Evolutionary conservation across 306 rosid genomes (phyloP).

Genomic region (Castanopsis chinensis): DNA sequence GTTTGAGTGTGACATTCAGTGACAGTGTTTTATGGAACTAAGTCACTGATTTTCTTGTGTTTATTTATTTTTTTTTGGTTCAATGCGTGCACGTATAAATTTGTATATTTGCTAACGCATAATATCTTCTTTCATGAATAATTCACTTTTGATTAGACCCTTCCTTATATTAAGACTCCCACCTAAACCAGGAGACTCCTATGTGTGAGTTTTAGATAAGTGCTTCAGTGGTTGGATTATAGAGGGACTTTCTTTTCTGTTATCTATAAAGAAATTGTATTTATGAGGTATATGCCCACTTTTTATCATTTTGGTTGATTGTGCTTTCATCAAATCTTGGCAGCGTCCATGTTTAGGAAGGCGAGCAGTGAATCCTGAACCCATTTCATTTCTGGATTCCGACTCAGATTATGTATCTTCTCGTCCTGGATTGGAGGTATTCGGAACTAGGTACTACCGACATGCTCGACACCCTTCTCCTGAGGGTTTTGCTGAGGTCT

Average conservation of each 20-base stretch:
- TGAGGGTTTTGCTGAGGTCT: slow-evolving; percentile 76
- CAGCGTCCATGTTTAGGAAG: slow-evolving; percentile 76
- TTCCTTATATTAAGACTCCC: slow-evolving; percentile 18
- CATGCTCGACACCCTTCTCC: slow-evolving; percentile 64
- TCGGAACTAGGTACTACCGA: slow-evolving; percentile 55
- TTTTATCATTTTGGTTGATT: background rate
- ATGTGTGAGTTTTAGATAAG: background rate
- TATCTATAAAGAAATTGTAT: slow-evolving; percentile 5
- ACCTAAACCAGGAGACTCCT: background rate
- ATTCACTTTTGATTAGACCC: background rate
- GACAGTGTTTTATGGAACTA: background rate
- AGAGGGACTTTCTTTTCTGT: background rate
- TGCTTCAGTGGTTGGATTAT: slow-evolving; percentile 11
- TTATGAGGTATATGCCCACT: background rate
- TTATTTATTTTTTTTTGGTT: background rate
- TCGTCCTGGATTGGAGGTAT: slow-evolving; percentile 45
- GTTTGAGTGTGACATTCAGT: background rate
- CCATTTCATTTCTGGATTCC: slow-evolving; percentile 52
- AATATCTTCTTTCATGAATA: background rate
- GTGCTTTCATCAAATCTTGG: slow-evolving; percentile 26
- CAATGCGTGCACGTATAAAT: slow-evolving; percentile 33
- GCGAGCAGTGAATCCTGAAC: slow-evolving; percentile 51
- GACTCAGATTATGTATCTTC: slow-evolving; percentile 52
- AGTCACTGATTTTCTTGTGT: background rate
- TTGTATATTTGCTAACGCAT: slow-evolving; percentile 18